Percentiles rank a stretch among this genome's conserved stretches.
phyloP scores from a whole-genome alignment of 768 basidiomycete genomes.

The Leccinum subgranulosum region DNA sequence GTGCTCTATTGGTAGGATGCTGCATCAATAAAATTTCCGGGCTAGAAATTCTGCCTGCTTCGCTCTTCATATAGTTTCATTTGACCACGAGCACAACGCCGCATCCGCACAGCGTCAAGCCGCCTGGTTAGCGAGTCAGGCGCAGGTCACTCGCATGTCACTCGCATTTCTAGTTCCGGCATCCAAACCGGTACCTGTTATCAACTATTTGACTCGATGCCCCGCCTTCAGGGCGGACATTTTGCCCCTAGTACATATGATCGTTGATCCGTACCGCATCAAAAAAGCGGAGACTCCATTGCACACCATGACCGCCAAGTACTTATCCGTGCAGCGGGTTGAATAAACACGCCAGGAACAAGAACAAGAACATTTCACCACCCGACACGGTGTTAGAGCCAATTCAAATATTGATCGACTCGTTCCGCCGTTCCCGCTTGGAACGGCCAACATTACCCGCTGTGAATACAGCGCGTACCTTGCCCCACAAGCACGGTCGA shows the following conservation, averaged over 20 bases:
- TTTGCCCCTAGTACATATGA: neutral
- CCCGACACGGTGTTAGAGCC: neutral
- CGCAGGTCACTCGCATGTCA: too few relatives aligned
- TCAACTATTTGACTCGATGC: neutral
- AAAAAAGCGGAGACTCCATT: constrained; percentile 1
- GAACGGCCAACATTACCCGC: constrained; percentile 2
- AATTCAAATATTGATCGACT: neutral
- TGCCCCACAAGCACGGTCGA: neutral
- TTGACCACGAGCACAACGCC: neutral
- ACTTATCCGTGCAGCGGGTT: neutral
- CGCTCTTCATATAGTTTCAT: neutral
- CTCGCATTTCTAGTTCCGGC: neutral
- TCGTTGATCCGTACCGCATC: neutral
- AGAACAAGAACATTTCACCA: neutral
- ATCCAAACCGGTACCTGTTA: too few relatives aligned
- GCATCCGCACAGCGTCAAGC: neutral
- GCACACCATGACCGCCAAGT: neutral
- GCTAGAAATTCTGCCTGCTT: too few relatives aligned
- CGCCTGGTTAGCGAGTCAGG: too few relatives aligned
- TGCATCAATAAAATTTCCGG: neutral
- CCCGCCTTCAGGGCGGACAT: neutral
- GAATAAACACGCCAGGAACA: neutral
- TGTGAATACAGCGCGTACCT: neutral
- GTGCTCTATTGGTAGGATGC: neutral
- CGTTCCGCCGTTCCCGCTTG: neutral